phyloP scores from a whole-genome alignment of 176 grass and related monocot species.

The Puccinellia tenuiflora region DNA sequence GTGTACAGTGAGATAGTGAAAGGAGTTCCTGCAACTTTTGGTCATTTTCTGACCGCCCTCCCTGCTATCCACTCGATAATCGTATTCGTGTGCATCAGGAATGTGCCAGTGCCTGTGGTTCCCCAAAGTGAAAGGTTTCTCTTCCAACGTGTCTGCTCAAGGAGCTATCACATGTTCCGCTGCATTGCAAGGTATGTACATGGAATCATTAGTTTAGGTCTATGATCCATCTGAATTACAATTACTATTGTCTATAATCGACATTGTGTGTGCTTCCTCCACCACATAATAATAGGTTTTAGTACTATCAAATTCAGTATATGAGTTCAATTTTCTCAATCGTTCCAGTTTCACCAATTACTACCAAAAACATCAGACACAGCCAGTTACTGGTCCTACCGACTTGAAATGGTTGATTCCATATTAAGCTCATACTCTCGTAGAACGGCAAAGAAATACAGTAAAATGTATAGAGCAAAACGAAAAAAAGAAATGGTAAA shows the following conservation, averaged over 20 bases:
- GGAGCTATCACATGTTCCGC: conserved; percentile 88
- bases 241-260: not conserved
- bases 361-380: not conserved
- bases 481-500: not conserved
- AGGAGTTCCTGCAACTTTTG: conserved; percentile 92
- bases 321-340: not conserved
- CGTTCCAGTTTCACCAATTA: not conserved
- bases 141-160: conserved; percentile 83
- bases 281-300: not conserved
- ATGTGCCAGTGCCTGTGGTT: conserved; percentile 82
- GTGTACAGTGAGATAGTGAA: conserved; percentile 84
- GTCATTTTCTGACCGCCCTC: conserved; percentile 85
- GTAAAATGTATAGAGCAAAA: not conserved
- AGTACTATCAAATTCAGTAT: not conserved
- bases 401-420: not conserved
- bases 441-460: not conserved
- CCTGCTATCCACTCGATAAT: conserved; percentile 97
- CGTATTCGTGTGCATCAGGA: conserved; percentile 93
- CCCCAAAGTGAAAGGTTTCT: conserved; percentile 93
- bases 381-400: not conserved
- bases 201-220: not conserved
- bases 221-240: conserved; percentile 7
- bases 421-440: not conserved
- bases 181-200: conserved; percentile 83
- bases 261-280: not conserved